Conservation (phyloP, 75 land plant genomes). For the Cryptomeria japonica region DNA sequence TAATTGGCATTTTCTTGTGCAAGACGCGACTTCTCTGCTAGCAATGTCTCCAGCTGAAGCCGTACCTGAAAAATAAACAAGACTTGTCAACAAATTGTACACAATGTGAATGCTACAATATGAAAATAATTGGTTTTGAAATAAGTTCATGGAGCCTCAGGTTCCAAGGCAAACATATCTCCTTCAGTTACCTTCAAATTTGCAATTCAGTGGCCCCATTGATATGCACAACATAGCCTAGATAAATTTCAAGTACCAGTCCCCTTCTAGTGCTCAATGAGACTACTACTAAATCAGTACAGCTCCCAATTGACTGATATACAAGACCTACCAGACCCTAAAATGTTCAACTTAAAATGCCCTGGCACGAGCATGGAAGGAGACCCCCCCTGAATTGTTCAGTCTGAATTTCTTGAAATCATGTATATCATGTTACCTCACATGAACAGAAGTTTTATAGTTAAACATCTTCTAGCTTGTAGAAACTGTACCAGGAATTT, state of each 20-base stretch:
- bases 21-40: conserved; percentile 83
- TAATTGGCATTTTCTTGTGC: conserved; percentile 81
- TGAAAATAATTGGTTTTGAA: not conserved
- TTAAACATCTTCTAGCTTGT: not conserved
- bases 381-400: not conserved
- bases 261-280: not conserved
- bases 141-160: not conserved
- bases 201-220: not conserved
- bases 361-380: not conserved
- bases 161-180: not conserved
- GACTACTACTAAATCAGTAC: not conserved
- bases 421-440: not conserved
- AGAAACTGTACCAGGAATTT: not conserved
- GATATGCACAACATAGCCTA: not conserved
- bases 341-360: not conserved
- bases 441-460: not conserved
- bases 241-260: not conserved
- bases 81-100: not conserved
- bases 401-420: not conserved
- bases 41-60: conserved; percentile 80
- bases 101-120: not conserved
- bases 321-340: not conserved
- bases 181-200: not conserved
- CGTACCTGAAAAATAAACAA: conserved; percentile 52
- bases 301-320: not conserved